Base-by-base conservation (phyloP, 768 basidiomycete species). In the Chalciporus pseudorubinellus region DNA sequence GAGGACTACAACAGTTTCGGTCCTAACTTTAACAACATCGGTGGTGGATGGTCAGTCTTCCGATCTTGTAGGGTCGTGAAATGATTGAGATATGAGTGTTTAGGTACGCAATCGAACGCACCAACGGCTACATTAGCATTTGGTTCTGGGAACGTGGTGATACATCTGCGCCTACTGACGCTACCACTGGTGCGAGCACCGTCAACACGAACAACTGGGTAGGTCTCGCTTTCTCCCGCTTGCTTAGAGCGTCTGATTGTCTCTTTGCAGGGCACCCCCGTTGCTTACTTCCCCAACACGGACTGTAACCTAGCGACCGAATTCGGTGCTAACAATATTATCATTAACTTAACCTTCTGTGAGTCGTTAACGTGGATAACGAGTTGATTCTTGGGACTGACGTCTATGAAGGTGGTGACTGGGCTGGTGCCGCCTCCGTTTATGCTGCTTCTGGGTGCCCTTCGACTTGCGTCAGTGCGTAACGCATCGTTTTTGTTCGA, bases 91-190 rank as follows among this genome's bases (percentile, higher is more conserved):
- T 9, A 8, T 22, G 3, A 9, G 8, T 12, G 2, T 24, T 19
- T 16, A 65, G 72, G 71, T 77, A 74, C 52, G 76, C 73, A 12
- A 57, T 72, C 20, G 69, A 71, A 42, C 67, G 72, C 44, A 72
- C 70, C 6, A 19, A 59, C 13, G 24, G 47, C 18, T 68, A 68
- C 47, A 71, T 77, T 11, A 69, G 67, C 34, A 48, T 75, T 36
- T 77, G 72, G 67, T 76, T 72, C 59, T 77, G 77, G 74, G 67
- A 68, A 41, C 61, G 74, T 13, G 49, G 59, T 22, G 63, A 66
- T 36, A 0, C 53, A 5, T 58, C 51, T n/a, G 70, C 67, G 10
- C 76, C 76, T 4, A 26, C 48, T 8, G 74, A 75, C 43, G 67
- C 66, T 48, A 63, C 49, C 13, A 53, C 51, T 34, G 66, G 62